Conservation (phyloP, 768 basidiomycete genomes). For the Tephrocybe sp. region DNA sequence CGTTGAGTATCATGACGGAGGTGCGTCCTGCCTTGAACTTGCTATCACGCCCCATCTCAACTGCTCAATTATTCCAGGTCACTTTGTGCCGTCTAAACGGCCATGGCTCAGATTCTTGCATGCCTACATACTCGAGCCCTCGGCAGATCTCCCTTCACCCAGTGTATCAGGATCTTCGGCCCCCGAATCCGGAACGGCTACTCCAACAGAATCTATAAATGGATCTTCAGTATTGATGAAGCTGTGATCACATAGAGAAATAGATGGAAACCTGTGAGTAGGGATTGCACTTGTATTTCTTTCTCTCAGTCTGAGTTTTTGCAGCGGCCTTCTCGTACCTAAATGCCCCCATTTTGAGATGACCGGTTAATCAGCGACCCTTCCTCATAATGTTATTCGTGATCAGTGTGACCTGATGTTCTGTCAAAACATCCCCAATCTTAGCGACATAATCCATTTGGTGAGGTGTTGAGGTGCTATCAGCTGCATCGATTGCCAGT, state of each 20-base stretch:
- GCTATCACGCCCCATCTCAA: background rate
- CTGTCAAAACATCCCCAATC: background rate
- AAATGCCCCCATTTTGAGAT: background rate
- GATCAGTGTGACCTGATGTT: conserved; percentile 6
- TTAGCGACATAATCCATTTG: conserved; percentile 2
- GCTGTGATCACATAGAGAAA: too few species aligned
- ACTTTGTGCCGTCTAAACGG: conserved; percentile 80
- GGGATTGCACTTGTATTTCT: too few species aligned
- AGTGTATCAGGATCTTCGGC: conserved; percentile 27
- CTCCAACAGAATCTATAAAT: conserved; percentile 33
- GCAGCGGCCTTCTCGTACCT: too few species aligned
- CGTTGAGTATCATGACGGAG: conserved; percentile 79
- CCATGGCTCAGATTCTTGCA: conserved; percentile 76
- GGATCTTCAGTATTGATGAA: conserved; percentile 25
- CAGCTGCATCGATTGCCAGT: conserved; percentile 3
- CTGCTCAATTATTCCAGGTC: conserved; percentile 44
- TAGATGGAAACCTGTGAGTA: too few species aligned
- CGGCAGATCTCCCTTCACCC: conserved; percentile 47
- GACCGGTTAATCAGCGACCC: background rate
- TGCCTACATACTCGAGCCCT: conserved; percentile 60
- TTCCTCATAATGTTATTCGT: background rate
- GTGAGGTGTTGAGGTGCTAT: background rate
- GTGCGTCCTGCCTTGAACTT: conserved; percentile 39
- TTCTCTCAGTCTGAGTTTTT: too few species aligned
- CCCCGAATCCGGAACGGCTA: conserved; percentile 47